These are phyloP conservation scores for Lentinus tigrinus DNA, from an alignment of 768 basidiomycete species.

Conservation along the genomic window DNA sequence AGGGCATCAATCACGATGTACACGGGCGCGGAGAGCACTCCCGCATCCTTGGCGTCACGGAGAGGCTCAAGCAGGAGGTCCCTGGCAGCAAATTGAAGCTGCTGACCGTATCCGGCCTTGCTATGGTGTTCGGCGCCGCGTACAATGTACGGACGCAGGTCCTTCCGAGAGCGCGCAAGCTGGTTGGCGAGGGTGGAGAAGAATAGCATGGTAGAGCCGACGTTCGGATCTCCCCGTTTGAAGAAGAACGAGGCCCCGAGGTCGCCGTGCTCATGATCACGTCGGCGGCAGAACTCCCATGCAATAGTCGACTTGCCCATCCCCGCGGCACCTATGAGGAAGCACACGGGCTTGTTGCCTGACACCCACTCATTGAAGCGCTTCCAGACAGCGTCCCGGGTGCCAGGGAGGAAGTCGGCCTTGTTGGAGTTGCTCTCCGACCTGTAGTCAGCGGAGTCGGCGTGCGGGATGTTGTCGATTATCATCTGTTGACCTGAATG, in stretches of 20 bases:
- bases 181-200: slow-evolving; percentile 34
- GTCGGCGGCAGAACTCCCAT: slow-evolving; percentile 3
- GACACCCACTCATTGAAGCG: background rate
- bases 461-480: background rate
- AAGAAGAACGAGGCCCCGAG: slow-evolving; percentile 19
- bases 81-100: background rate
- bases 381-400: background rate
- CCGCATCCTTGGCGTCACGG: background rate
- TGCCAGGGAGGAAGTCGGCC: background rate
- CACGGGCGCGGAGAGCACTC: background rate
- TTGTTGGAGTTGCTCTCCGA: background rate
- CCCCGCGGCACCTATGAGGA: slow-evolving; percentile 11
- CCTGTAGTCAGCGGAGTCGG: background rate
- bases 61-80: slow-evolving; percentile 17
- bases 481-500: background rate
- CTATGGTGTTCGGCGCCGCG: background rate
- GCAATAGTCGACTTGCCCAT: slow-evolving; percentile 20
- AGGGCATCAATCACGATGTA: slow-evolving; percentile 37
- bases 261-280: background rate
- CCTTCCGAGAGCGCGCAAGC: slow-evolving; percentile 22
- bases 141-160: slow-evolving; percentile 6
- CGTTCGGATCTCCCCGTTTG: background rate
- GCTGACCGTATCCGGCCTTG: background rate
- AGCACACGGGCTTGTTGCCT: background rate
- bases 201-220: slow-evolving; percentile 22